These are phyloP conservation scores for Datisca glomerata DNA, from an alignment of 306 rosid species.

Conservation along the genomic window DNA sequence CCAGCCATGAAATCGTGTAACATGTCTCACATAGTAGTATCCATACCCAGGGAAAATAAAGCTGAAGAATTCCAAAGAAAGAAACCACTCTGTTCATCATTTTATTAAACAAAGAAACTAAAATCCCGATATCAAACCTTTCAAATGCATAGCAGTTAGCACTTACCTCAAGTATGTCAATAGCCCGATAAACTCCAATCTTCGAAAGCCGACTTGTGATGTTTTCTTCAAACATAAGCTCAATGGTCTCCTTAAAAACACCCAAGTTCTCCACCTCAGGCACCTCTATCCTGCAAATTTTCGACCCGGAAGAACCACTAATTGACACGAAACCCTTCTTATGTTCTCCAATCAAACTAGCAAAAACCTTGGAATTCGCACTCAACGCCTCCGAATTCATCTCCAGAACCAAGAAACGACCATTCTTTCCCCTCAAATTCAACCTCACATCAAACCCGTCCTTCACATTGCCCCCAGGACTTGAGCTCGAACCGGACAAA, in stretches of 20 bases:
- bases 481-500: conserved; percentile 8
- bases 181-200: conserved; percentile 63
- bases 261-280: conserved; percentile 77
- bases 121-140: too few species aligned
- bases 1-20: too few species aligned
- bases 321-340: conserved; percentile 19
- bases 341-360: conserved; percentile 40
- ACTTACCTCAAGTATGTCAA: conserved; percentile 78
- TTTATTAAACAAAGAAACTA: too few species aligned
- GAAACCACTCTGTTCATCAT: too few species aligned
- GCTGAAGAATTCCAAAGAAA: too few species aligned
- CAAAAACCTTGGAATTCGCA: conserved; percentile 69
- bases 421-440: conserved; percentile 73
- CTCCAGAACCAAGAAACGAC: conserved; percentile 68
- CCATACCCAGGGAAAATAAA: too few species aligned
- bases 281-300: conserved; percentile 72
- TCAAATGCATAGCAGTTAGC: not conserved
- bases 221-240: conserved; percentile 78
- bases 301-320: conserved; percentile 22
- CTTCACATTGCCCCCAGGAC: conserved; percentile 11
- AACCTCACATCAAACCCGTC: conserved; percentile 64
- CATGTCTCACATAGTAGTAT: too few species aligned
- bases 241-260: conserved; percentile 56
- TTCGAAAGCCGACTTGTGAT: conserved; percentile 39
- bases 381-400: conserved; percentile 54